Conservation (phyloP, 352 stramenopile species). For the Pythium plurisporium region DNA sequence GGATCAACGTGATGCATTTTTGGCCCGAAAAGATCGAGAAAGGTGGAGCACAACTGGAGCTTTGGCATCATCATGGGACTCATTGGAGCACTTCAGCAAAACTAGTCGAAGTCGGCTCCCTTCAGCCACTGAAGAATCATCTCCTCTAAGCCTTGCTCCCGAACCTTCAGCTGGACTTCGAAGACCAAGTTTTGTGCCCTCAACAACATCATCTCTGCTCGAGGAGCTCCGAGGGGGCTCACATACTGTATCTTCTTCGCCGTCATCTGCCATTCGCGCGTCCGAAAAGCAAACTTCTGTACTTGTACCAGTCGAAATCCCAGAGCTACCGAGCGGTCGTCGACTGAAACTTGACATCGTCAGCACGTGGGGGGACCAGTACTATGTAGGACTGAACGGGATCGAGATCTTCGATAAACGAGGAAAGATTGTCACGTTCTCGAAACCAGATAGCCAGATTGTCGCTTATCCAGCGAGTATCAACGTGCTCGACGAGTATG, state of each 20-base stretch:
- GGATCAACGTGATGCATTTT: neutral
- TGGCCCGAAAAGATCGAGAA: conserved; percentile 3
- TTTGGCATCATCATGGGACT: conserved; percentile 45
- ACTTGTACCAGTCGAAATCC: conserved; percentile 29
- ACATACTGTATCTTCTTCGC: neutral
- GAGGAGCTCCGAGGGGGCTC: conserved; percentile 11
- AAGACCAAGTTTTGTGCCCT: conserved; percentile 2
- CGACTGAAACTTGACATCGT: conserved; percentile 74
- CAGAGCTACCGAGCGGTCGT: conserved; percentile 55
- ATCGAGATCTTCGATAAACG: conserved; percentile 84
- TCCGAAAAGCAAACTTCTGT: neutral
- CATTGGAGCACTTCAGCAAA: conserved; percentile 78
- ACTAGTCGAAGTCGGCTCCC: conserved; percentile 56
- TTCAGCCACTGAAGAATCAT: conserved; percentile 13
- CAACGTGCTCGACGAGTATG: conserved; percentile 88
- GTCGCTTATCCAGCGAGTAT: conserved; percentile 72
- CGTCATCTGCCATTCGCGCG: neutral
- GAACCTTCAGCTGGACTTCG: neutral
- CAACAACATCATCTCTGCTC: conserved; percentile 18
- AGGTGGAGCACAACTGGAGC: neutral
- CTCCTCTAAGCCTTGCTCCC: neutral
- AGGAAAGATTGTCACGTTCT: conserved; percentile 52
- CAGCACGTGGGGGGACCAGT: conserved; percentile 84
- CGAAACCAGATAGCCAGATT: conserved; percentile 44
- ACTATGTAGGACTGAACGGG: conserved; percentile 89